Evolutionary conservation across 495 filamentous ascomycete species (phyloP).

Genomic region (Podospora tetraspora): DNA sequence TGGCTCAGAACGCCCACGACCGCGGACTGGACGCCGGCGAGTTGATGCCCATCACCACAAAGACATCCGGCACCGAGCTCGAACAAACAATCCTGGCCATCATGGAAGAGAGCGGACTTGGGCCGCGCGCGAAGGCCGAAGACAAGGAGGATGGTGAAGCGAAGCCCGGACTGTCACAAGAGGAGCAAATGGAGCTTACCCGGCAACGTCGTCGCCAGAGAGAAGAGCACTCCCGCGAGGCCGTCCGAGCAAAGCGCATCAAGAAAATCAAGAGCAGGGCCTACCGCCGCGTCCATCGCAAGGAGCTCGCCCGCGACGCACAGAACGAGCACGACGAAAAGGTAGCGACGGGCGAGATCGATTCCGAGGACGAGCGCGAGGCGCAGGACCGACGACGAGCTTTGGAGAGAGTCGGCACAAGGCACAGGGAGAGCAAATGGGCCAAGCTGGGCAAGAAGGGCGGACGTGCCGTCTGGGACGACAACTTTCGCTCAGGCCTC

Average conservation of each 20-base stretch:
- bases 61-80: slow-evolving; percentile 66
- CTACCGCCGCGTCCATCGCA: slow-evolving; percentile 86
- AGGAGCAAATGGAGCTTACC: slow-evolving; percentile 65
- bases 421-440: slow-evolving; percentile 91
- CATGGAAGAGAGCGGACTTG: slow-evolving; percentile 79
- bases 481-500: slow-evolving; percentile 69
- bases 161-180: slow-evolving; percentile 57
- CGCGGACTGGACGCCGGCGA: slow-evolving; percentile 44
- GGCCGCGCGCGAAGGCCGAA: slow-evolving; percentile 37
- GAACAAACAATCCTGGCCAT: slow-evolving; percentile 81
- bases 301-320: slow-evolving; percentile 68
- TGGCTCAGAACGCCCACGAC: slow-evolving; percentile 62
- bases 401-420: slow-evolving; percentile 80
- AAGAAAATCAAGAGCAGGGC: slow-evolving; percentile 98
- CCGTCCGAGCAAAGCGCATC: slow-evolving; percentile 80
- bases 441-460: slow-evolving; percentile 81
- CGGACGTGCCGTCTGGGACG: slow-evolving; percentile 75
- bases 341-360: slow-evolving; percentile 57
- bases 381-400: slow-evolving; percentile 73
- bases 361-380: slow-evolving; percentile 72
- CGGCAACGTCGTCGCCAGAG: slow-evolving; percentile 72
- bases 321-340: slow-evolving; percentile 66
- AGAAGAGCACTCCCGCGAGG: slow-evolving; percentile 87
- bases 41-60: slow-evolving; percentile 51
- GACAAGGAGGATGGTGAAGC: slow-evolving; percentile 51